phyloP scores from a whole-genome alignment of 2,329 filamentous ascomycete genomes.

The Rachicladosporium sp. region DNA sequence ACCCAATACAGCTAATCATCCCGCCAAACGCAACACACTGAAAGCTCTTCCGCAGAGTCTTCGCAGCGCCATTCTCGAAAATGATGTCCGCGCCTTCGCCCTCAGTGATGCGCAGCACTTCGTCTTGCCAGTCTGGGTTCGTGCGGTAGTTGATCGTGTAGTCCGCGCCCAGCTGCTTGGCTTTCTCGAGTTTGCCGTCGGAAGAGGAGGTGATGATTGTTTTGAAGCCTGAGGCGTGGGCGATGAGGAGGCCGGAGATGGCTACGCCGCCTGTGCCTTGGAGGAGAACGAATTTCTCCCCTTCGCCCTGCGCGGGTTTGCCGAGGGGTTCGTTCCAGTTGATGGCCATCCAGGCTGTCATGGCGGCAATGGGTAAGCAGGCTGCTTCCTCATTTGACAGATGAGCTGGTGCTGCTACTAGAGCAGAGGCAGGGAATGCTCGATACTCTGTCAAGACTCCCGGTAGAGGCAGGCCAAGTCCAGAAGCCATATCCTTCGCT shows the following conservation, averaged over 20 bases:
- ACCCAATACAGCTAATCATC: conserved; percentile 29
- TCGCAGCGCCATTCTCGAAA: conserved; percentile 39
- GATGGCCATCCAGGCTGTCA: conserved; percentile 55
- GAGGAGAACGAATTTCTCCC: conserved; percentile 24
- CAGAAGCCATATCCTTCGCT: conserved; percentile 41
- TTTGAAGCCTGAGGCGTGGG: conserved; percentile 30
- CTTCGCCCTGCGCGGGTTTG: conserved; percentile 29
- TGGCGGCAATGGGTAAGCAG: conserved; percentile 47
- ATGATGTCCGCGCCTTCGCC: conserved; percentile 35
- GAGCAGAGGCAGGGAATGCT: conserved; percentile 43
- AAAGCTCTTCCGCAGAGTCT: conserved; percentile 35
- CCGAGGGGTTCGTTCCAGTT: conserved; percentile 48
- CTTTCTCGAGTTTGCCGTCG: conserved; percentile 39
- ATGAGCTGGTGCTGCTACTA: conserved; percentile 46
- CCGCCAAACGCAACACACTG: conserved; percentile 30
- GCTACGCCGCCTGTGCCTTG: conserved; percentile 35
- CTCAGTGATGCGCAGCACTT: conserved; percentile 37
- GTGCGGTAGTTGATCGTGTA: conserved; percentile 50
- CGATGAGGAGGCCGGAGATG: conserved; percentile 29
- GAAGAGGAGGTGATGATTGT: conserved; percentile 49
- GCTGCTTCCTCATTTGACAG: conserved; percentile 47
- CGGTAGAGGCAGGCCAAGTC: conserved; percentile 47
- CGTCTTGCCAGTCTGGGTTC: conserved; percentile 46
- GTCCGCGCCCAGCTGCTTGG: conserved; percentile 45
- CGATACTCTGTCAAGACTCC: conserved; percentile 49